These are phyloP conservation scores for Westerdykella sp. DNA, from an alignment of 2,329 filamentous ascomycete species.

Conservation along the genomic window DNA sequence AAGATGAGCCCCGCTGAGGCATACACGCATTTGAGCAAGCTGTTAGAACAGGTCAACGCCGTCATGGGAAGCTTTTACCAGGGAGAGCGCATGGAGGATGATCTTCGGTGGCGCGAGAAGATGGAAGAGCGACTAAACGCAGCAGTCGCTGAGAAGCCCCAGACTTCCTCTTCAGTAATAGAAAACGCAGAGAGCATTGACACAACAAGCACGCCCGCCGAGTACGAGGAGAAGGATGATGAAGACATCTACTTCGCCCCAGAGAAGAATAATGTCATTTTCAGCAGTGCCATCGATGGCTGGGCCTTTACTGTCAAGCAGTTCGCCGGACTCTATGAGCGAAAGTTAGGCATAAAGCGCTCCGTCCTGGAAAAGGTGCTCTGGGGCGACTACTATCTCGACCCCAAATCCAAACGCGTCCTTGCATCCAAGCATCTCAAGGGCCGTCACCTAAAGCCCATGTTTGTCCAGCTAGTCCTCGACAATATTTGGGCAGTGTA, in stretches of 20 bases:
- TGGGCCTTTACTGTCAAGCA: slow-evolving; percentile 97
- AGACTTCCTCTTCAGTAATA: slow-evolving; percentile 38
- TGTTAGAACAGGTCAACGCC: slow-evolving; percentile 93
- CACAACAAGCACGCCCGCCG: slow-evolving; percentile 45
- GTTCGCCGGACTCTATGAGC: slow-evolving; percentile 89
- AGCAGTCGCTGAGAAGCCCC: slow-evolving; percentile 59
- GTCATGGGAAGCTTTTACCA: slow-evolving; percentile 97
- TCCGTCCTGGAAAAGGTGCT: slow-evolving; percentile 83
- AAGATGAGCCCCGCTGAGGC: slow-evolving; percentile 90
- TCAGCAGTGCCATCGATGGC: slow-evolving; percentile 95
- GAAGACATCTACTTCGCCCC: slow-evolving; percentile 97
- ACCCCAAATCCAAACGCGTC: slow-evolving; percentile 94
- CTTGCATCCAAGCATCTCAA: slow-evolving; percentile 88
- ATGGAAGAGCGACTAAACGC: slow-evolving; percentile 81
- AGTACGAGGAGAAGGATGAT: slow-evolving; percentile 86
- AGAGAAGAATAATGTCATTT: slow-evolving; percentile 98
- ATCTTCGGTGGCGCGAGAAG: slow-evolving; percentile 88
- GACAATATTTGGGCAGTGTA: slow-evolving; percentile 97
- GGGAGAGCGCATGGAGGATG: slow-evolving; percentile 96
- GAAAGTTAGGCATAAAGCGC: slow-evolving; percentile 92
- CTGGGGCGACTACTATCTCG: slow-evolving; percentile 95
- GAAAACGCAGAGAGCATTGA: slow-evolving; percentile 52
- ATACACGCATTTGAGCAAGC: slow-evolving; percentile 78
- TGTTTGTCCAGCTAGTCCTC: slow-evolving; percentile 94
- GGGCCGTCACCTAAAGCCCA: slow-evolving; percentile 82